Evolutionary conservation across 768 basidiomycete species (phyloP).

Genomic region (Rhizopogon roseolus): DNA sequence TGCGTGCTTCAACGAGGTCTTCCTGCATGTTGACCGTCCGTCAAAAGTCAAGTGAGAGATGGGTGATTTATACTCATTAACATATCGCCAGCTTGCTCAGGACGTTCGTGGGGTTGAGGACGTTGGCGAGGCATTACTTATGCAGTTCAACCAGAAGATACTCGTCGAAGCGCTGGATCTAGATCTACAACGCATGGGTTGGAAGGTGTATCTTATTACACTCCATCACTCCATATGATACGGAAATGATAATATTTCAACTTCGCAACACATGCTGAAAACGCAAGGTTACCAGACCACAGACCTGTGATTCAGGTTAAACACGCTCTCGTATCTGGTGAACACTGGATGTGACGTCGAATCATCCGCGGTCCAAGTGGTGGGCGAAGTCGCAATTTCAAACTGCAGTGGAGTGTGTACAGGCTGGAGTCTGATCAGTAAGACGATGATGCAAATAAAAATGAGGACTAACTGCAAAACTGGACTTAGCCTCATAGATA

Average conservation of each 20-base stretch:
- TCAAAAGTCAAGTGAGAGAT: not conserved
- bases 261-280: not conserved
- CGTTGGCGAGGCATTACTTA: not conserved
- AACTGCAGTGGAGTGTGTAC: no score
- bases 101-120: not conserved
- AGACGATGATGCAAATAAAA: no score
- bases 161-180: not conserved
- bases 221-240: no score
- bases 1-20: constrained; percentile 23
- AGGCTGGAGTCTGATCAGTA: no score
- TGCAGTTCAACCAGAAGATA: not conserved
- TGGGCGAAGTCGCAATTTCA: no score
- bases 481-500: no score
- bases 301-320: no score
- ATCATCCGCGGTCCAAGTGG: no score
- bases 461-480: no score
- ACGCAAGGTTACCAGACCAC: not conserved
- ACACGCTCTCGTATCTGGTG: no score
- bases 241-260: not conserved
- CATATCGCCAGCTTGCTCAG: not conserved
- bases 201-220: not conserved
- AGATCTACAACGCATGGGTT: not conserved
- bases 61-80: not conserved
- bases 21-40: constrained; percentile 3
- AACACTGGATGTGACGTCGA: no score